A percentile compares a stretch with the other conserved stretches of the same genome.
Conservation (phyloP, 495 filamentous ascomycete species). For the Tricharina praecox region DNA sequence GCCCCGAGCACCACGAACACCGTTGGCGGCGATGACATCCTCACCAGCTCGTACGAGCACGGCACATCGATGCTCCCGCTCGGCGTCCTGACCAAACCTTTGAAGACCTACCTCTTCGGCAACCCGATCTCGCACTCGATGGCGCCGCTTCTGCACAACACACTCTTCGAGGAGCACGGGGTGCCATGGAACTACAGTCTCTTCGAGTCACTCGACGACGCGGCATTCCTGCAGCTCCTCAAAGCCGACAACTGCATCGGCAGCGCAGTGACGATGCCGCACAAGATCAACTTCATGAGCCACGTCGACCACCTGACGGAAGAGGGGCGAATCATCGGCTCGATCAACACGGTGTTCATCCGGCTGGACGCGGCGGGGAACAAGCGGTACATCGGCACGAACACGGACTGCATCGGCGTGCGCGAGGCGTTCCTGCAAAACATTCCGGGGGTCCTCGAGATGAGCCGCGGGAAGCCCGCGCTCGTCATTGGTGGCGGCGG, state of each 20-base stretch:
- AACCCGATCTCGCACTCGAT: conserved; percentile 49
- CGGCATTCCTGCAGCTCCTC: conserved; percentile 36
- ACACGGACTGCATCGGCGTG: conserved; percentile 61
- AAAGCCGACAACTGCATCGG: conserved; percentile 41
- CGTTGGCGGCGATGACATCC: conserved; percentile 7
- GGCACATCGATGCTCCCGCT: conserved; percentile 8
- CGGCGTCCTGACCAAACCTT: conserved; percentile 1
- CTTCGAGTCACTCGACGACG: conserved; percentile 37
- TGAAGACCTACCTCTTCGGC: conserved; percentile 30
- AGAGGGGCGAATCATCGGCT: conserved; percentile 49
- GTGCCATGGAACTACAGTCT: conserved; percentile 47
- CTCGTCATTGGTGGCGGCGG: conserved; percentile 45
- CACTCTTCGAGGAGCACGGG: conserved; percentile 41
- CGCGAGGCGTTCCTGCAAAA: conserved; percentile 51
- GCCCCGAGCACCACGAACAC: not conserved
- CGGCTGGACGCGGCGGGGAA: conserved; percentile 30
- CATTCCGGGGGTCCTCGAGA: conserved; percentile 27
- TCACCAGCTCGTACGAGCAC: conserved; percentile 10
- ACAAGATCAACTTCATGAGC: conserved; percentile 52
- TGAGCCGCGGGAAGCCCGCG: conserved; percentile 15
- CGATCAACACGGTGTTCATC: conserved; percentile 58
- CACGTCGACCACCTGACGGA: conserved; percentile 51
- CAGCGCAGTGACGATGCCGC: conserved; percentile 57
- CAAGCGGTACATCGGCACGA: conserved; percentile 48
- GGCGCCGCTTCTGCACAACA: conserved; percentile 50